A percentile compares a stretch with the other conserved stretches of the same genome.
Evolutionary conservation across 495 filamentous ascomycete species (phyloP).

Genomic region (Podospora pseudopauciseta): DNA sequence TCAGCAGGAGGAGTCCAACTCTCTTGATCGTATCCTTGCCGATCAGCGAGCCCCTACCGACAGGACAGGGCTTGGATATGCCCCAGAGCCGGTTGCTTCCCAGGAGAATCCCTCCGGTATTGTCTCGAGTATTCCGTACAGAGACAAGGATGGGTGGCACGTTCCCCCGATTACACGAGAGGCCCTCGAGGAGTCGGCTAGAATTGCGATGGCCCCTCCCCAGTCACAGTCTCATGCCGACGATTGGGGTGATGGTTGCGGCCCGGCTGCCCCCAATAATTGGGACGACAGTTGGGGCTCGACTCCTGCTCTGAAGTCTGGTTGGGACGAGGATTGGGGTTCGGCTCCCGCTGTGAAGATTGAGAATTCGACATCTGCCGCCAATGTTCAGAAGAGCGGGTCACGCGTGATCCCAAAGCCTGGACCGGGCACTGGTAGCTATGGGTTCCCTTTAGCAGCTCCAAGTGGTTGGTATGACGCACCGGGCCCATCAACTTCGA

Average conservation of each 20-base stretch:
- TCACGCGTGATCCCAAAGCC: not conserved
- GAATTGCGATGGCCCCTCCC: not conserved
- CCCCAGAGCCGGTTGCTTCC: not conserved
- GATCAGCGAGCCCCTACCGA: not conserved
- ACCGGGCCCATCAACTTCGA: not conserved
- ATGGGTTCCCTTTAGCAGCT: not conserved
- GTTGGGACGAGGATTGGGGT: no score
- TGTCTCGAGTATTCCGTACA: not conserved
- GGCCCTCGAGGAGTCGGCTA: not conserved
- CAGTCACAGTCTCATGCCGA: not conserved
- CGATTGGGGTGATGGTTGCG: not conserved
- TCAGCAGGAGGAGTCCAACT: not conserved
- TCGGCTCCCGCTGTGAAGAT: not conserved
- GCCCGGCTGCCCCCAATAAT: not conserved
- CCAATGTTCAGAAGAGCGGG: not conserved
- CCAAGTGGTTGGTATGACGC: not conserved
- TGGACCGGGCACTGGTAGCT: not conserved
- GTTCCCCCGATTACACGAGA: not conserved
- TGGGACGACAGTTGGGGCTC: not conserved
- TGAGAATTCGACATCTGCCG: not conserved
- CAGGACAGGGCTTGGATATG: not conserved
- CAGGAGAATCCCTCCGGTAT: not conserved
- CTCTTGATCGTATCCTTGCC: not conserved
- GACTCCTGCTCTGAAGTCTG: no score
- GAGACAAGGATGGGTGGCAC: not conserved